phyloP scores from a whole-genome alignment of 805 yeast genomes.

The Candida xiaguanensis region DNA sequence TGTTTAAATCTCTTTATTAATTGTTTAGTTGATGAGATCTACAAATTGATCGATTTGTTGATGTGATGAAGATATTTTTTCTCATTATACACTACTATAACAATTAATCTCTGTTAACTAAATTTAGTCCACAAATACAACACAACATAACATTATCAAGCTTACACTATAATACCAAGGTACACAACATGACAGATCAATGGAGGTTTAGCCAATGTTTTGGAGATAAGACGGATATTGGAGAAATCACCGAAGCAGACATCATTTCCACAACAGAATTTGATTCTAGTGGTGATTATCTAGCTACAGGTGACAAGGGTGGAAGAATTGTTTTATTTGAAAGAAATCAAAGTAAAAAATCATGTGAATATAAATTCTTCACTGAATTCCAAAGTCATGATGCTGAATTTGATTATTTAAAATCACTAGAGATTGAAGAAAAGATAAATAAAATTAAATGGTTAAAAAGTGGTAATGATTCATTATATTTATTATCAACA shows the following conservation, averaged over 20 bases:
- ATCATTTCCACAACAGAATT: slow-evolving; percentile 96
- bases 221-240: slow-evolving; percentile 98
- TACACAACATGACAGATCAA: slow-evolving; percentile 24
- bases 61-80: slow-evolving; percentile 2
- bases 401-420: slow-evolving; percentile 95
- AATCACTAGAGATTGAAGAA: slow-evolving; percentile 95
- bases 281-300: slow-evolving; percentile 88
- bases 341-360: slow-evolving; percentile 67
- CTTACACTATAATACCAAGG: neutral
- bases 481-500: slow-evolving; percentile 87
- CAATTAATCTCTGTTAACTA: slow-evolving; percentile 1
- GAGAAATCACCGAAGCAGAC: slow-evolving; percentile 93
- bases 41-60: neutral
- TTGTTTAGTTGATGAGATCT: neutral
- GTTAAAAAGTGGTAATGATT: slow-evolving; percentile 83
- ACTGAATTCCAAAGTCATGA: slow-evolving; percentile 98
- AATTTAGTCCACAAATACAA: slow-evolving; percentile 2
- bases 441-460: slow-evolving; percentile 97
- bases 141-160: neutral
- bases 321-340: slow-evolving; percentile 97
- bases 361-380: slow-evolving; percentile 89
- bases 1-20: neutral
- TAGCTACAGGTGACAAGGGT: slow-evolving; percentile 98
- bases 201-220: slow-evolving; percentile 97
- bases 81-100: neutral